phyloP scores from a whole-genome alignment of 805 yeast genomes.

The Candida stauntonica region DNA sequence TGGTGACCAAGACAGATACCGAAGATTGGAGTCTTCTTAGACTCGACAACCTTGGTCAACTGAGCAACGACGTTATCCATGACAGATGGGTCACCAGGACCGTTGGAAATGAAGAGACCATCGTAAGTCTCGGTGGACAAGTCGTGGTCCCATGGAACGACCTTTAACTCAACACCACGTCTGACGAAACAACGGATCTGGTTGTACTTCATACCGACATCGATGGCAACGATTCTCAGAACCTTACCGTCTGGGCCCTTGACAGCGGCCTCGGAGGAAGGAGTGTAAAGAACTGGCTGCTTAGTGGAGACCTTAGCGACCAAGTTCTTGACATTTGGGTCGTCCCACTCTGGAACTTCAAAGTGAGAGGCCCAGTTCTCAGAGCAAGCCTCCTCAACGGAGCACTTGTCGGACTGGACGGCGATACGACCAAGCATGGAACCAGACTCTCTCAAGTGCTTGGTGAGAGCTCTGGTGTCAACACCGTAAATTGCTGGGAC shows the following conservation, averaged over 20 bases:
- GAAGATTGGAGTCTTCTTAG: conserved; percentile 80
- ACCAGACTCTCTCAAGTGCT: conserved; percentile 88
- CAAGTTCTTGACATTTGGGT: conserved; percentile 87
- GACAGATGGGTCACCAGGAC: conserved; percentile 98
- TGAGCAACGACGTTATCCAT: conserved; percentile 63
- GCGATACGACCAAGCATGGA: conserved; percentile 88
- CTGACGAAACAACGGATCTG: conserved; percentile 95
- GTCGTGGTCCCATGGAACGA: conserved; percentile 95
- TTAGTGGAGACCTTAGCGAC: conserved; percentile 86
- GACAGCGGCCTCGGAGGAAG: conserved; percentile 49
- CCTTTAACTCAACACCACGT: conserved; percentile 93
- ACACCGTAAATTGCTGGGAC: conserved; percentile 97
- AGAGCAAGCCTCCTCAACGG: conserved; percentile 29
- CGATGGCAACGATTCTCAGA: conserved; percentile 82
- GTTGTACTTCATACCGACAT: conserved; percentile 97
- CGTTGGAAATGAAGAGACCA: conserved; percentile 94
- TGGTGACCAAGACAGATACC: conserved; percentile 99
- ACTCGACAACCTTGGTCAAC: conserved; percentile 52
- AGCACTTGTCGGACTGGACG: conserved; percentile 43
- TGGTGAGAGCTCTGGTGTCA: conserved; percentile 93
- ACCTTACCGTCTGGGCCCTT: conserved; percentile 71
- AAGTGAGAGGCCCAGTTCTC: conserved; percentile 59
- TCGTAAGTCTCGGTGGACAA: conserved; percentile 78
- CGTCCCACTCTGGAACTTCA: conserved; percentile 81
- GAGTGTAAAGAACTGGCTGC: conserved; percentile 73